phyloP scores from a whole-genome alignment of 805 yeast species.

The Metschnikowia matae region DNA sequence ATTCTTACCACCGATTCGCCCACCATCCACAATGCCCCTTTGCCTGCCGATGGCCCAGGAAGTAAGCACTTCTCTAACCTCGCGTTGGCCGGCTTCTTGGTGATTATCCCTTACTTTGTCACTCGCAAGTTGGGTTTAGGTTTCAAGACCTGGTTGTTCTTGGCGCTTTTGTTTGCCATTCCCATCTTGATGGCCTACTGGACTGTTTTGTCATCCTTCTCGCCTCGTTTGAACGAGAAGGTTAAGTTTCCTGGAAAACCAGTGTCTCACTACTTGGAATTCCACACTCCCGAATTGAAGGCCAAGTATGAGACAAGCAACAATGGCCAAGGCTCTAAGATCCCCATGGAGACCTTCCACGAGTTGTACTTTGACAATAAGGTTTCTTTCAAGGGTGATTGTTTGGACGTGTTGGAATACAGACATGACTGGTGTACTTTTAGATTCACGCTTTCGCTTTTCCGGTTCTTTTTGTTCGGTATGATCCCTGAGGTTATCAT shows the following conservation, averaged over 20 bases:
- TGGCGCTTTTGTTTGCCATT: slow-evolving; percentile 49
- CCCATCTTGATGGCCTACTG: slow-evolving; percentile 82
- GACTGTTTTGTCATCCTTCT: slow-evolving; percentile 70
- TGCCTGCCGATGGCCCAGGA: slow-evolving; percentile 92
- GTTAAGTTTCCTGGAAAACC: slow-evolving; percentile 73
- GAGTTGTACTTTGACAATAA: slow-evolving; percentile 80
- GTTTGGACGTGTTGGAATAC: slow-evolving; percentile 76
- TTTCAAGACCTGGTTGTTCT: slow-evolving; percentile 59
- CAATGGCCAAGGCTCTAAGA: slow-evolving; percentile 63
- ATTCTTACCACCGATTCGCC: slow-evolving; percentile 47
- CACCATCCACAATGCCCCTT: slow-evolving; percentile 77
- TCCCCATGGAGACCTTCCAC: slow-evolving; percentile 91
- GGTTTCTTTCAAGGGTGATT: slow-evolving; percentile 85
- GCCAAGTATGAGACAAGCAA: slow-evolving; percentile 52
- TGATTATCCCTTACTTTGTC: slow-evolving; percentile 58
- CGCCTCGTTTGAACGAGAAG: slow-evolving; percentile 79
- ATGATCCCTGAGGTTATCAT: slow-evolving; percentile 89
- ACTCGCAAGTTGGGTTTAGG: slow-evolving; percentile 69
- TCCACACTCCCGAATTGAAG: slow-evolving; percentile 68
- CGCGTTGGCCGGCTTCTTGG: slow-evolving; percentile 45
- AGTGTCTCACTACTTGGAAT: slow-evolving; percentile 74
- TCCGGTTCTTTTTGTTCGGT: slow-evolving; percentile 76
- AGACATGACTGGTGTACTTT: slow-evolving; percentile 90
- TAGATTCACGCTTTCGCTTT: slow-evolving; percentile 70
- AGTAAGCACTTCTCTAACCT: slow-evolving; percentile 68